phyloP scores from a whole-genome alignment of 345 rosid species.

The Ceriops tagal region DNA sequence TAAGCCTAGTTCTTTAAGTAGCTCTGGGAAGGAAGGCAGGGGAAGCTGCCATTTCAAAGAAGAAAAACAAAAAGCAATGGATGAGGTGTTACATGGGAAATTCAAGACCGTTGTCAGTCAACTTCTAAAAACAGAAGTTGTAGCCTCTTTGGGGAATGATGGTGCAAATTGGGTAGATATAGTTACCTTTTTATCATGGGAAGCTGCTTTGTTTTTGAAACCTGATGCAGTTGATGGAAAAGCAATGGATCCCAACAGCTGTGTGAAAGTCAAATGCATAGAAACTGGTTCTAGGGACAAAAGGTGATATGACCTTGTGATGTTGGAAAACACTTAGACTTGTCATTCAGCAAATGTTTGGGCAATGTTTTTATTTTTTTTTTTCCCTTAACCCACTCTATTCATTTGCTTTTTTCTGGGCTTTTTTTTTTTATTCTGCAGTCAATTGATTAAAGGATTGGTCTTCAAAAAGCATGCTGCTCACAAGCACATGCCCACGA shows the following conservation, averaged over 20 bases:
- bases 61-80: conserved; percentile 54
- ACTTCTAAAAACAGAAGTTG: conserved; percentile 52
- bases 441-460: conserved; percentile 79
- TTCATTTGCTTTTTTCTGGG: too few species aligned
- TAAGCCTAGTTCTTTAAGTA: conserved; percentile 50
- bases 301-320: conserved; percentile 40
- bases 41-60: conserved; percentile 46
- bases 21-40: conserved; percentile 35
- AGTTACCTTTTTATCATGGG: conserved; percentile 72
- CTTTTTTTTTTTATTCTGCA: conserved; percentile 25
- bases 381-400: too few species aligned
- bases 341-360: too few species aligned
- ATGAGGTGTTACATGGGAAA: conserved; percentile 63
- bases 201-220: conserved; percentile 76
- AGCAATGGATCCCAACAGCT: conserved; percentile 48
- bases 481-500: conserved; percentile 91
- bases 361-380: too few species aligned
- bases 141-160: conserved; percentile 34
- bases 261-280: conserved; percentile 91
- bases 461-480: conserved; percentile 96
- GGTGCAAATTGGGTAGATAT: conserved; percentile 67
- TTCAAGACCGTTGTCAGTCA: conserved; percentile 60
- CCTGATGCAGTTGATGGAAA: conserved; percentile 59
- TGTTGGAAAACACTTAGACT: too few species aligned
- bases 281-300: conserved; percentile 68